Base-by-base conservation (phyloP, 805 yeast species). In the Sugiyamaella mastotermitis region DNA sequence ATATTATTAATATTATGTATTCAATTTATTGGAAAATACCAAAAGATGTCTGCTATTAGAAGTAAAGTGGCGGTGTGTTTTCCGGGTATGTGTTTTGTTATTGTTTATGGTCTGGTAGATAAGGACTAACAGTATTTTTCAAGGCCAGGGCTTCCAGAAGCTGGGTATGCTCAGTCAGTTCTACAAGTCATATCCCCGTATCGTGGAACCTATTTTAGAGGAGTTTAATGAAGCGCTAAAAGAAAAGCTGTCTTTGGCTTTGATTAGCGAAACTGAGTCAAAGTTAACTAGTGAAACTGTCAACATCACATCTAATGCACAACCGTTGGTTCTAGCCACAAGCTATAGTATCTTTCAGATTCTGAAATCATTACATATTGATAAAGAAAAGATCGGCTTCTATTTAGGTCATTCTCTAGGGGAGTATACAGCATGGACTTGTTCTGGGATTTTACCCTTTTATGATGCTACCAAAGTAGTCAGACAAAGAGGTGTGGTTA, bases 321-420 rank as follows among this genome's bases (percentile, higher is more conserved):
- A 74, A 58, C 79, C 79, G 3, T 69, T 77, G 17, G 66, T 74
- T 8, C 54, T 74, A 21, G 59, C 69, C 2, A 55, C 73, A 3
- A 62, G 73, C 17, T 58, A 51, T 35, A 52, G 65, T 3, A 52
- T 61, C 7, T 49, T 47, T 41, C 47, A 55, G 30, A 34, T 64
- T 2, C 26, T 61, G 14, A 48, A 51, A 5, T 36, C 47, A 37
- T n/a, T 35, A 23, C 35, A 15, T 41, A 38, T 5, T 40, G 40
- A 29, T 53, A 45, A 7, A 14, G 54, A 4, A 48, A 19, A 17
- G 11, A 40, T 46, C 22, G 24, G 28, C 14, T 61, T 46, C 41
- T 45, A 62, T 3, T 36, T 67, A 45, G 78, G 78, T 31, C 78
- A 72, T 48, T 71, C 76, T 1, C 55, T 72, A 20, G 78, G 78